Base-by-base conservation (phyloP, 2,329 filamentous ascomycete species). In the Colletotrichum sp. region DNA sequence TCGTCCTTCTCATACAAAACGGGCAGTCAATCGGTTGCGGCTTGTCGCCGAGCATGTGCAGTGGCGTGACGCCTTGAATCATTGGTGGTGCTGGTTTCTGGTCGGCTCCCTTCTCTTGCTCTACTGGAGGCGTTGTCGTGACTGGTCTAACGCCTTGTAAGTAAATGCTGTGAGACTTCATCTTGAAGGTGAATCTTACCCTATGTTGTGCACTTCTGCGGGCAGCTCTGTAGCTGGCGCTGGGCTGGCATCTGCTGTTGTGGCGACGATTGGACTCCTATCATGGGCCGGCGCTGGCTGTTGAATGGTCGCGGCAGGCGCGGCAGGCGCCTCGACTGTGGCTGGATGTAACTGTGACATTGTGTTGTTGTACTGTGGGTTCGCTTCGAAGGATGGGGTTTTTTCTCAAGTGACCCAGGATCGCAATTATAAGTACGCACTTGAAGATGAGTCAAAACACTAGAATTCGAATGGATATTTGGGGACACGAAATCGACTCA, bases 21-120 rank as follows among this genome's bases (percentile, higher is more conserved):
- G 81, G 82, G 60, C 82, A 83, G 69, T 83, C 81, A 55, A 83
- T 82, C 77, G 77, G 81, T 64, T 82, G 77, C 9, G 81, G 80
- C 15, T 63, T 16, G 10, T 80, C 76, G 49, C 78, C 69, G 7
- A 83, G 80, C 73, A 78, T 77, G 28, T 82, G 44, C 13, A 83
- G 72, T 5, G 81, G 81, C n/a, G 68, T 71, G 26, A 71, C 68
- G 1, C 68, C 30, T 24, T 32, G 67, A 26, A 59, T 52, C 39
- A 5, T 30, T 15, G 36, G 68, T 0, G 34, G 55, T 3, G 57
- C 34, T 13, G 34, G 10, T 16, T 39, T 63, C 28, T 36, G 68
- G 6, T 44, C 59, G n/a, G 8, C 7, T 10, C 36, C 57, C 59
- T 71, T 55, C 16, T 64, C 21, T 18, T n/a, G 26, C 9, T 24